Conservation (phyloP, 345 rosid genomes). For the Lumnitzera littorea region DNA sequence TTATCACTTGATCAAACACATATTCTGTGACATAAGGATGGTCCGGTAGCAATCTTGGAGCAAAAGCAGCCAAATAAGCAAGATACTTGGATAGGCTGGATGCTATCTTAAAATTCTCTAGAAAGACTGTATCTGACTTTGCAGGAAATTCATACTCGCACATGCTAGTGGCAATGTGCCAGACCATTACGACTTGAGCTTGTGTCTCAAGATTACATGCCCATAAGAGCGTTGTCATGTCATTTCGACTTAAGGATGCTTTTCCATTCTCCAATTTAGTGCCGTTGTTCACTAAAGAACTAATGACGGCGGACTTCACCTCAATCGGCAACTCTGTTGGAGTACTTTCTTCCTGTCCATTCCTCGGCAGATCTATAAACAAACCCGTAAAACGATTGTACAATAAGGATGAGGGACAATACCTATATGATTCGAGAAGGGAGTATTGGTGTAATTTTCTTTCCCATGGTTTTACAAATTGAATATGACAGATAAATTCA, state of each 20-base stretch:
- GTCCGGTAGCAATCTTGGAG: not conserved
- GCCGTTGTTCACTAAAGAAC: not conserved
- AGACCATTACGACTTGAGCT: not conserved
- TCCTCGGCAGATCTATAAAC: not conserved
- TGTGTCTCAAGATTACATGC: not conserved
- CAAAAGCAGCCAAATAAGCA: not conserved
- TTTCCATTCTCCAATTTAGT: slow-evolving; percentile 4
- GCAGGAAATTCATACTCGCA: not conserved
- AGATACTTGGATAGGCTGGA: slow-evolving; percentile 1
- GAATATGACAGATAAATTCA: not conserved
- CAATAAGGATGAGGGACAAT: not conserved
- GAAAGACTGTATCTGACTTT: no score
- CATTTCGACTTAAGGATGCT: not conserved
- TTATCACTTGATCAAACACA: not conserved
- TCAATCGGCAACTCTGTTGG: not conserved
- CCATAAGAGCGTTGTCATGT: not conserved
- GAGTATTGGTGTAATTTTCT: not conserved
- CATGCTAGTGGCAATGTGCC: slow-evolving; percentile 3
- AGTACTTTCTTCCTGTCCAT: not conserved
- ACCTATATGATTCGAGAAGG: not conserved
- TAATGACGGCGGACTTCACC: not conserved
- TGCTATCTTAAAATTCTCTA: not conserved
- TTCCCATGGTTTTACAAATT: slow-evolving; percentile 4
- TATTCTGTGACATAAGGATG: not conserved
- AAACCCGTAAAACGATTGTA: not conserved